Percentiles rank a stretch among this genome's conserved stretches.
These are phyloP conservation scores for Uncinocarpus reesii DNA, from an alignment of 2,329 filamentous ascomycete genomes.

Conservation along the genomic window DNA sequence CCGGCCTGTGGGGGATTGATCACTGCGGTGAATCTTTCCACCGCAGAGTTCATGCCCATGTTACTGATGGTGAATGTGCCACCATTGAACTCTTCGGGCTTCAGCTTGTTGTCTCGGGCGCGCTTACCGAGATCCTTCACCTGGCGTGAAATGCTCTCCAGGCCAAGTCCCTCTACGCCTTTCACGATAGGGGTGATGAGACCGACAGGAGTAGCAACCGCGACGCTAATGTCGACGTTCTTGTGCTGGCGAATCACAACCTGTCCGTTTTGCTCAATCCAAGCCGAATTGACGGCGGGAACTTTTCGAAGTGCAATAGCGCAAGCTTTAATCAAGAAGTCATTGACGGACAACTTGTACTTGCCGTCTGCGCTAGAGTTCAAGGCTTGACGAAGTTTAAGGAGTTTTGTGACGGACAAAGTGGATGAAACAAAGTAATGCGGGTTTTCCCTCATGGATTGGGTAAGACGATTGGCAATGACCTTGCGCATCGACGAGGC, in stretches of 20 bases:
- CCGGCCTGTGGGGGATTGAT: conserved; percentile 97
- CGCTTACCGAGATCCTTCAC: conserved; percentile 97
- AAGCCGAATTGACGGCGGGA: conserved; percentile 89
- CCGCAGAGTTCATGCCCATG: conserved; percentile 98
- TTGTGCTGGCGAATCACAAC: conserved; percentile 82
- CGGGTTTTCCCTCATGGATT: conserved; percentile 87
- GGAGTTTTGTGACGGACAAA: conserved; percentile 85
- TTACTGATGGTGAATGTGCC: conserved; percentile 99
- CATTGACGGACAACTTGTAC: conserved; percentile 99
- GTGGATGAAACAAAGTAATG: conserved; percentile 94
- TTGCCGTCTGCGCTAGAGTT: conserved; percentile 81
- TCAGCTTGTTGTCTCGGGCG: conserved; percentile 92
- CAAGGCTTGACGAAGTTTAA: conserved; percentile 89
- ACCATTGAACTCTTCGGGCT: conserved; percentile 98
- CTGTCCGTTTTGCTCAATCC: conserved; percentile 66
- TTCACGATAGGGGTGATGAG: conserved; percentile 97
- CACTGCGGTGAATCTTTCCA: conserved; percentile 94
- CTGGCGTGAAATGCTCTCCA: conserved; percentile 74
- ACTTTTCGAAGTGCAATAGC: conserved; percentile 84
- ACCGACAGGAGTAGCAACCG: conserved; percentile 82
- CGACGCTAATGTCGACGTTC: conserved; percentile 88
- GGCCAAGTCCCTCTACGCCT: conserved; percentile 73
- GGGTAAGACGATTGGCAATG: conserved; percentile 79
- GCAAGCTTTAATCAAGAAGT: conserved; percentile 97
- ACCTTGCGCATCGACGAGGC: conserved; percentile 94